Conservation (phyloP, 2,329 filamentous ascomycete genomes). For the Colletotrichum navitas region DNA sequence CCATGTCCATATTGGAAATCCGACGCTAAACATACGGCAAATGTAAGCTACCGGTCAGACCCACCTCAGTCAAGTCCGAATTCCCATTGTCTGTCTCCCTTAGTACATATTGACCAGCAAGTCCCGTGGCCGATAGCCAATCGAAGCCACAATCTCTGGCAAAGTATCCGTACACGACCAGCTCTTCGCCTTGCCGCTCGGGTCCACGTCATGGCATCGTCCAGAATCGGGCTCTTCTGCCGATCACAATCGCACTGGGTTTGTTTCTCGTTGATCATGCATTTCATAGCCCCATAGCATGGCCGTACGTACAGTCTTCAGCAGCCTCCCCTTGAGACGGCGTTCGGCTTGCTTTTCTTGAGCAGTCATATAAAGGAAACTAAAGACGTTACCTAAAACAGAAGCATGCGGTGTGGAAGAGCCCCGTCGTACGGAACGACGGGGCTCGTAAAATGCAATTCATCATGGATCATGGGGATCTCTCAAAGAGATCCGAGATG, state of each 20-base stretch:
- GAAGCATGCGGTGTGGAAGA: background rate
- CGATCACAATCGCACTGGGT: too few relatives aligned
- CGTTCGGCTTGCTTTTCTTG: background rate
- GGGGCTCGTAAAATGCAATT: background rate
- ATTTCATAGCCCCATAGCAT: background rate
- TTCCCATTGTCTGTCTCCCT: slow-evolving; percentile 2
- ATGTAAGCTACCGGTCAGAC: slow-evolving; percentile 16
- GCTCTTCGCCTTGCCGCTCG: background rate
- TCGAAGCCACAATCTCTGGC: background rate
- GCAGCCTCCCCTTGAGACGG: background rate
- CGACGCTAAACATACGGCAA: slow-evolving; percentile 23
- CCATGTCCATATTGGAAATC: slow-evolving; percentile 10
- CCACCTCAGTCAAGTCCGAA: slow-evolving; percentile 17
- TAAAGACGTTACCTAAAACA: slow-evolving; percentile 1
- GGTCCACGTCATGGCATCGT: background rate
- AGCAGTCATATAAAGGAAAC: background rate
- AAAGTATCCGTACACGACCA: too few relatives aligned
- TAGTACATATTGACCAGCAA: background rate
- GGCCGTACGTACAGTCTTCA: too few relatives aligned
- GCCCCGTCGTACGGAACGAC: background rate
- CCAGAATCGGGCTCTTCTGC: background rate
- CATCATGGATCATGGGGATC: background rate
- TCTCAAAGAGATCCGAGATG: background rate
- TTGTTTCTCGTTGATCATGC: background rate
- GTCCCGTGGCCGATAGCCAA: background rate